These are phyloP conservation scores for Prunus armeniaca DNA, from an alignment of 306 rosid species.

Conservation along the genomic window DNA sequence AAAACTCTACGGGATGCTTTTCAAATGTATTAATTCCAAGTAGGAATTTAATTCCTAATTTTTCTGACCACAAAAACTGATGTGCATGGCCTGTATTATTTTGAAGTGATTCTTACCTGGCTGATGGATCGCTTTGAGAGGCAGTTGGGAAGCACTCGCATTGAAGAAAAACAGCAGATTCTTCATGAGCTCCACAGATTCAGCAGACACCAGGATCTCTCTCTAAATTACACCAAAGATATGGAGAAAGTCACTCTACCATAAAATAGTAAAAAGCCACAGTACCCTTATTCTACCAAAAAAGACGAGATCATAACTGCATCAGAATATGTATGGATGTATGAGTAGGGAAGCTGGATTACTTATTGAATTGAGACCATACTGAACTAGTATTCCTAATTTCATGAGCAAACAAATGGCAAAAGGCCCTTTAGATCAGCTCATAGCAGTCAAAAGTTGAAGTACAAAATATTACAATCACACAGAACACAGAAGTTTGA, in stretches of 20 bases:
- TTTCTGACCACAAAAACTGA: neutral
- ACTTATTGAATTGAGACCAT: neutral
- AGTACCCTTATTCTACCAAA: neutral
- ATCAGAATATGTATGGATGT: neutral
- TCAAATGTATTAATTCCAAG: neutral
- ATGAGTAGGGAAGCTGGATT: neutral
- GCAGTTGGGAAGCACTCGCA: conserved; percentile 58
- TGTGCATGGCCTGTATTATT: neutral
- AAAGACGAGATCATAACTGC: neutral
- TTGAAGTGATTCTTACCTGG: conserved; percentile 42
- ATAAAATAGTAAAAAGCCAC: neutral
- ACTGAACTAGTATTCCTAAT: neutral
- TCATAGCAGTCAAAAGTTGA: neutral
- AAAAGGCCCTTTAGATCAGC: neutral
- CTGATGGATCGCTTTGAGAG: conserved; percentile 52
- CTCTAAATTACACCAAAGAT: conserved; percentile 44
- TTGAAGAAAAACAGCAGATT: conserved; percentile 64
- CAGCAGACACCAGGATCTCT: conserved; percentile 64
- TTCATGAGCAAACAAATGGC: neutral
- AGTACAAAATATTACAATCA: too few species aligned
- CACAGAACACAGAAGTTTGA: too few species aligned
- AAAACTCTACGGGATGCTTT: too few species aligned
- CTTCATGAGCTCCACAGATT: conserved; percentile 64
- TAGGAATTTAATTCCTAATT: neutral
- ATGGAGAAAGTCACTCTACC: conserved; percentile 8